phyloP scores from a whole-genome alignment of 1,139 yeast species.

The Diutina mesorugosa region DNA sequence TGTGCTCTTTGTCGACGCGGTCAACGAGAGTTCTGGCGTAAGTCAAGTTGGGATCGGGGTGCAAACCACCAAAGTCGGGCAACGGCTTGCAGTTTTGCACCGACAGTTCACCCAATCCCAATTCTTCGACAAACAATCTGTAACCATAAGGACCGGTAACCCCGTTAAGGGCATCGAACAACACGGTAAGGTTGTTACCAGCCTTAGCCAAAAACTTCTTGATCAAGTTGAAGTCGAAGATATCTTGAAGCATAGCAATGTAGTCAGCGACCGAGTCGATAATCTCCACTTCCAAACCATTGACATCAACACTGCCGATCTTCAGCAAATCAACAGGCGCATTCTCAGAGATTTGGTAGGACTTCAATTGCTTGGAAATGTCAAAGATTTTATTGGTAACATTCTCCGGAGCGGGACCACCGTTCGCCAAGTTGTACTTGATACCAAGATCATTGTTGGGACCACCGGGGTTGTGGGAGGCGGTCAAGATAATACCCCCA shows the following conservation, averaged over 20 bases:
- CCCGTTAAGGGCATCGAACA: slow-evolving; percentile 89
- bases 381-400: slow-evolving; percentile 83
- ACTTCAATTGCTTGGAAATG: slow-evolving; percentile 42
- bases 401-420: slow-evolving; percentile 98
- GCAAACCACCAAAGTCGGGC: slow-evolving; percentile 94
- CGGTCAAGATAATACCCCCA: slow-evolving; percentile 93
- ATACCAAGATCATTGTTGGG: slow-evolving; percentile 88
- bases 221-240: slow-evolving; percentile 81
- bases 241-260: slow-evolving; percentile 64
- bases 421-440: slow-evolving; percentile 88
- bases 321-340: slow-evolving; percentile 48
- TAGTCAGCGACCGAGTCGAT: slow-evolving; percentile 76
- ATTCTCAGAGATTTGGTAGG: slow-evolving; percentile 46
- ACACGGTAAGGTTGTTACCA: slow-evolving; percentile 45
- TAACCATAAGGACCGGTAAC: slow-evolving; percentile 96
- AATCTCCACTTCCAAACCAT: slow-evolving; percentile 53
- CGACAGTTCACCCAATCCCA: slow-evolving; percentile 58
- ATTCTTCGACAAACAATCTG: slow-evolving; percentile 71
- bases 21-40: slow-evolving; percentile 84
- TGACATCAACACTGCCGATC: slow-evolving; percentile 42
- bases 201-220: slow-evolving; percentile 47
- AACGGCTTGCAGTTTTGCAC: slow-evolving; percentile 71
- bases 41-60: slow-evolving; percentile 95
- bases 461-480: slow-evolving; percentile 99
- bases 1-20: slow-evolving; percentile 63